A percentile compares a stretch with the other conserved stretches of the same genome.
Conservation (phyloP, 805 yeast genomes). For the Schizosaccharomyces cryophilus region DNA sequence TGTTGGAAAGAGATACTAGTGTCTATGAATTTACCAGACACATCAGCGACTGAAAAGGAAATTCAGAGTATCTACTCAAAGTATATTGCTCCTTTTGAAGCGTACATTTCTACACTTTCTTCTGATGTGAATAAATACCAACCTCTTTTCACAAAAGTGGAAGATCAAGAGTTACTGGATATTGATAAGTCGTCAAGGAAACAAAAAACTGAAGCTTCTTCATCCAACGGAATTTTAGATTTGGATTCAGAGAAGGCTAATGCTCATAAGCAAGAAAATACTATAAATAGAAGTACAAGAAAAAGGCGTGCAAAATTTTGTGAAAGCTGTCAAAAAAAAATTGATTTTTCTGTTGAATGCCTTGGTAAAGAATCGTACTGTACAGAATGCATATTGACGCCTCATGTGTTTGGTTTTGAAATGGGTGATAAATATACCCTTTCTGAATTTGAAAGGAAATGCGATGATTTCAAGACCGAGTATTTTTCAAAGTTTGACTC, state of each 20-base stretch:
- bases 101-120: not conserved
- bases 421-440: conserved; percentile 36
- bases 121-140: not conserved
- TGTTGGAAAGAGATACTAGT: not conserved
- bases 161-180: not conserved
- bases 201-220: too few relatives aligned
- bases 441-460: conserved; percentile 32
- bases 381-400: conserved; percentile 59
- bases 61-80: not conserved
- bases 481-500: conserved; percentile 15
- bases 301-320: not conserved
- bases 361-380: conserved; percentile 40
- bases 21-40: not conserved
- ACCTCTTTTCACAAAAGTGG: not conserved
- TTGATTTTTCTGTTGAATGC: not conserved
- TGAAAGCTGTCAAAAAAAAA: not conserved
- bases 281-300: too few relatives aligned
- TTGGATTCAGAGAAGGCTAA: too few relatives aligned
- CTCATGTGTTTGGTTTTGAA: conserved; percentile 72
- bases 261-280: too few relatives aligned
- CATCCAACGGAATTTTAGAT: too few relatives aligned
- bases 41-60: not conserved
- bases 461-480: conserved; percentile 23
- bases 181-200: too few relatives aligned
- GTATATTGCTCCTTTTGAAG: not conserved